A percentile compares a stretch with the other conserved stretches of the same genome.
Evolutionary conservation across 768 basidiomycete genomes (phyloP).

Genomic region (Termitomyces eurrhizus): DNA sequence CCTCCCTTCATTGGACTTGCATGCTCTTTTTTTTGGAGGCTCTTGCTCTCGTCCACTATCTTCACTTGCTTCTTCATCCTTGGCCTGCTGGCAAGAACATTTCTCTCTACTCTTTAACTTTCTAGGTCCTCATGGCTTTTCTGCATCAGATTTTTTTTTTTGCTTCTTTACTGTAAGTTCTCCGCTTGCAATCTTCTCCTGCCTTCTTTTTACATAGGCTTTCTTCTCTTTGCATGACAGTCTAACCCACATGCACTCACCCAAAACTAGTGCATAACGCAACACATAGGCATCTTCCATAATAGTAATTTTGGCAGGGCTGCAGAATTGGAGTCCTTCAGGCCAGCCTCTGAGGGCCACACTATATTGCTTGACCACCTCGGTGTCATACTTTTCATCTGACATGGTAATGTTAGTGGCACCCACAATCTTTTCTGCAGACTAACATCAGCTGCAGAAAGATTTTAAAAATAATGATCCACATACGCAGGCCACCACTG

Average conservation of each 20-base stretch:
- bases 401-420: background rate
- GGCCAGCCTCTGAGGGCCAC: background rate
- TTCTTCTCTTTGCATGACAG: background rate
- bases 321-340: background rate
- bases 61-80: background rate
- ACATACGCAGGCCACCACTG: no score
- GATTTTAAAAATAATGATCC: no score
- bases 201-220: background rate
- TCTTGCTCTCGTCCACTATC: background rate
- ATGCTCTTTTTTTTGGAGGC: background rate
- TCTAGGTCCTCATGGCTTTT: background rate
- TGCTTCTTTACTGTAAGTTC: background rate
- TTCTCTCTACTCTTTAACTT: background rate
- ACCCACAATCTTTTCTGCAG: background rate
- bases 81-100: background rate
- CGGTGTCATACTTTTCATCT: background rate
- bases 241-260: background rate
- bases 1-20: background rate
- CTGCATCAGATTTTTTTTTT: background rate
- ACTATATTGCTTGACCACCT: background rate
- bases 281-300: background rate
- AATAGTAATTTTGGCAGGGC: background rate
- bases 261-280: background rate
- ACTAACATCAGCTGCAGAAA: no score
- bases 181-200: background rate